Evolutionary conservation across 139 green algal species (phyloP).

Genomic region (Nannochloris sp.): DNA sequence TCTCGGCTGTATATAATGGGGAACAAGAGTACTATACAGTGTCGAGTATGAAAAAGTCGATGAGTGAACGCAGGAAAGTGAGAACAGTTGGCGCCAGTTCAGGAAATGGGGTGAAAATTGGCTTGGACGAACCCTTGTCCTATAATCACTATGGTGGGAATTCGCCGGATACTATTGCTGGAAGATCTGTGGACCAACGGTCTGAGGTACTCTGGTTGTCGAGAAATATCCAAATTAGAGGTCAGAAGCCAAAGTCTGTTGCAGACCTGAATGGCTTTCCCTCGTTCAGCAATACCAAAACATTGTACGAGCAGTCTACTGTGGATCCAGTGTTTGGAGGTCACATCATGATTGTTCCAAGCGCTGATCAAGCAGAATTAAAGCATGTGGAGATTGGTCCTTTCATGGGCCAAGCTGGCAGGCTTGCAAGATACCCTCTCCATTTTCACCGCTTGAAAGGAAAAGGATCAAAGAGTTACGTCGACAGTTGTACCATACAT

Average conservation of each 20-base stretch:
- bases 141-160: background rate
- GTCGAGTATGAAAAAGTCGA: background rate
- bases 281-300: background rate
- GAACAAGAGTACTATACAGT: background rate
- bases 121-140: background rate
- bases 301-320: background rate
- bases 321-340: background rate
- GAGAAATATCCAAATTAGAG: slow-evolving; percentile 6
- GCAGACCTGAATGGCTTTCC: background rate
- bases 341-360: background rate
- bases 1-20: background rate
- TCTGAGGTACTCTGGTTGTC: background rate
- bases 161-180: background rate
- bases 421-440: background rate
- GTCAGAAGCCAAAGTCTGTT: background rate
- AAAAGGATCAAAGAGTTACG: background rate
- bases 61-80: background rate
- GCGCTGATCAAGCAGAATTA: background rate
- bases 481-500: background rate
- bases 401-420: background rate
- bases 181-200: background rate
- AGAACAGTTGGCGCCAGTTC: background rate
- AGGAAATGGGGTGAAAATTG: background rate
- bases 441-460: background rate
- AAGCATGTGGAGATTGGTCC: background rate